A percentile compares a stretch with the other conserved stretches of the same genome.
Conservation (phyloP, 1,284 basidiomycete species). For the Boletus subluridellus region DNA sequence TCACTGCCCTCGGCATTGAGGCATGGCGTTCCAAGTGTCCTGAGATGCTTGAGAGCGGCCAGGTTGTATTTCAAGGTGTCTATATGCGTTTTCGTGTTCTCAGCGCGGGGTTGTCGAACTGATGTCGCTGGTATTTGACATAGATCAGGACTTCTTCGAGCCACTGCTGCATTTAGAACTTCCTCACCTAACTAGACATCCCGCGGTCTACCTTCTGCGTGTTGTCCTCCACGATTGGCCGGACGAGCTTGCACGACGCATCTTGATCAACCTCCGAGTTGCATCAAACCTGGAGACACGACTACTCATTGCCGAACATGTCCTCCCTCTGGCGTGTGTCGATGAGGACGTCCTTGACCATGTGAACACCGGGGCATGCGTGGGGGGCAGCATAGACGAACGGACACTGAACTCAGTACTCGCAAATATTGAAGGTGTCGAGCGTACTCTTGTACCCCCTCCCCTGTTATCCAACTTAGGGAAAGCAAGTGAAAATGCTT, state of each 20-base stretch:
- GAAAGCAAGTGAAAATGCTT: conserved; percentile 67
- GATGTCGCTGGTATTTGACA: background rate
- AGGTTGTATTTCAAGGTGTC: conserved; percentile 56
- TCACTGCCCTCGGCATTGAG: conserved; percentile 57
- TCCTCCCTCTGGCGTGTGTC: conserved; percentile 63
- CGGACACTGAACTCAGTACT: conserved; percentile 28
- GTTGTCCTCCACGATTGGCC: conserved; percentile 76
- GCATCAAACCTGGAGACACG: conserved; percentile 52
- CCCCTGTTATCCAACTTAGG: too few species aligned
- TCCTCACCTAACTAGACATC: conserved; percentile 36
- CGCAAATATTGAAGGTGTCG: conserved; percentile 42
- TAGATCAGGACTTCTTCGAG: conserved; percentile 70
- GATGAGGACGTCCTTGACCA: conserved; percentile 37
- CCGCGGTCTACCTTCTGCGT: conserved; percentile 64
- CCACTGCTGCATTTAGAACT: conserved; percentile 46
- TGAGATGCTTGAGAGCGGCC: conserved; percentile 54
- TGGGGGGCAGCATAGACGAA: conserved; percentile 11
- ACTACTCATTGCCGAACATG: conserved; percentile 64
- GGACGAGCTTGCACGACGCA: conserved; percentile 52
- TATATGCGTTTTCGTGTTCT: background rate
- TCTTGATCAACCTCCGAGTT: conserved; percentile 49
- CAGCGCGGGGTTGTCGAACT: background rate
- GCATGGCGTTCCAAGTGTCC: conserved; percentile 64
- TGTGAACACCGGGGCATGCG: background rate
- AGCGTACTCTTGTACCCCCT: conserved; percentile 44